A percentile compares a stretch with the other conserved stretches of the same genome.
Evolutionary conservation across 495 filamentous ascomycete genomes (phyloP).

Genomic region (Xylaria grammica): DNA sequence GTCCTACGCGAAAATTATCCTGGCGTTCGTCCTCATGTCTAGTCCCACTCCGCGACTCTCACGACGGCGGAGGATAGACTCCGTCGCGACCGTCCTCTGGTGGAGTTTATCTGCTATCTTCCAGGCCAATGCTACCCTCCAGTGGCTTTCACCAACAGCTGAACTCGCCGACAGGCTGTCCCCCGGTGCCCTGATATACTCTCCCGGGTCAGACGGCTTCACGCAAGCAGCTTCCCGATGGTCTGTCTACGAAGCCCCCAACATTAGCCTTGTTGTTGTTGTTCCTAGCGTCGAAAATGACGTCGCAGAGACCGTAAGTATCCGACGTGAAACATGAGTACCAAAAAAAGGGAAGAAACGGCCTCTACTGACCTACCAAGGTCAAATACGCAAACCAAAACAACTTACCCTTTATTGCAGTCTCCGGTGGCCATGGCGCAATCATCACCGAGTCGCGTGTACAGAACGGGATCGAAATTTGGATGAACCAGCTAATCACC

Average conservation of each 20-base stretch:
- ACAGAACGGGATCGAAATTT: constrained; percentile 52
- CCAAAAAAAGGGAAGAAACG: too few relatives aligned
- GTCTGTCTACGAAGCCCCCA: constrained; percentile 41
- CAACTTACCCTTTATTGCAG: constrained; percentile 51
- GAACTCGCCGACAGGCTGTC: constrained; percentile 32
- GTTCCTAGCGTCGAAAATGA: constrained; percentile 50
- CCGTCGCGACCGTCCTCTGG: too few relatives aligned
- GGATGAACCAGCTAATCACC: constrained; percentile 43
- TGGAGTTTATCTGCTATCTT: too few relatives aligned
- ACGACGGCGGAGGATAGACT: too few relatives aligned
- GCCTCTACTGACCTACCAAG: not conserved
- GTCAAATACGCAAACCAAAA: constrained; percentile 50
- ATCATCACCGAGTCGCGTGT: constrained; percentile 46
- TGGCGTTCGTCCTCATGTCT: too few relatives aligned
- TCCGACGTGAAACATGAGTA: too few relatives aligned
- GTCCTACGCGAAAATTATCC: too few relatives aligned
- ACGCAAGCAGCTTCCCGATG: constrained; percentile 44
- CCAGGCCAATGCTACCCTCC: too few relatives aligned
- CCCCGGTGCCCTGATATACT: constrained; percentile 44
- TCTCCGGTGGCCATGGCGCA: constrained; percentile 49
- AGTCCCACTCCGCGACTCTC: too few relatives aligned
- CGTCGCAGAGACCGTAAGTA: constrained; percentile 42
- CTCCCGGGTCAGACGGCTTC: constrained; percentile 44
- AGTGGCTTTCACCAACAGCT: too few relatives aligned
- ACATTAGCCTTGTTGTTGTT: constrained; percentile 47